Base-by-base conservation (phyloP, 1,284 basidiomycete species). In the Rhodofomes roseus region DNA sequence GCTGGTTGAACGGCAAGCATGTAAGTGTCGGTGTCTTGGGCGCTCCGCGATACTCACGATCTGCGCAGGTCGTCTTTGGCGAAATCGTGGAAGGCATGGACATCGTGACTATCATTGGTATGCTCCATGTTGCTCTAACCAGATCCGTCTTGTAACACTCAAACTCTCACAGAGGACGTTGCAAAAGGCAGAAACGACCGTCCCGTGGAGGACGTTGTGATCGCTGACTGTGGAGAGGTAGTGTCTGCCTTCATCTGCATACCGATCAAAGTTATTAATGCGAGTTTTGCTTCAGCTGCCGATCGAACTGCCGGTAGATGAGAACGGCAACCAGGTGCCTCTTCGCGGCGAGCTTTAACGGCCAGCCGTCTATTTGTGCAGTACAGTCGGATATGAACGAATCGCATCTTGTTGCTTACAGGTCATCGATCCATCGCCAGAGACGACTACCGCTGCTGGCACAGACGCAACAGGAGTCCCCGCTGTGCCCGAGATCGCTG, bases 41-140 rank as follows among this genome's bases (percentile, higher is more conserved):
- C 23, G 58, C 34, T 52, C 54, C 55, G 40, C 11, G 22, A 16
- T 34, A 37, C 6, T 54, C 20, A 37, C 18, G 16, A 27, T 57
- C 25, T 11, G 62, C 18, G 55, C 51, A 92, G 89, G 90, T 96
- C 71, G 95, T 98, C 48, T 98, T 97, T 67, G 95, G 95, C 60
- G 86, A 86, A 66, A 91, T 97, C 59, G 65, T 96, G 51, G 92
- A 96, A 63, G 95, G 95, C 56, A 91, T 96, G 90, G 90, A 95
- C 64, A 76, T 96, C 62, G 81, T 97, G 40, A 72, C 77, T 61
- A 74, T 76, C 27, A 92, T 96, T 63, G 92, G 93, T 90, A 64
- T 58, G 81, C 74, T 25, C 4, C 39, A 27, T 34, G 25, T 36
- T 18, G n/a, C 46, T 48, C 12, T 58, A 14, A 22, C 34, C 25